Conservation (phyloP, 2,329 filamentous ascomycete genomes). For the Pseudocercospora macadamiae region DNA sequence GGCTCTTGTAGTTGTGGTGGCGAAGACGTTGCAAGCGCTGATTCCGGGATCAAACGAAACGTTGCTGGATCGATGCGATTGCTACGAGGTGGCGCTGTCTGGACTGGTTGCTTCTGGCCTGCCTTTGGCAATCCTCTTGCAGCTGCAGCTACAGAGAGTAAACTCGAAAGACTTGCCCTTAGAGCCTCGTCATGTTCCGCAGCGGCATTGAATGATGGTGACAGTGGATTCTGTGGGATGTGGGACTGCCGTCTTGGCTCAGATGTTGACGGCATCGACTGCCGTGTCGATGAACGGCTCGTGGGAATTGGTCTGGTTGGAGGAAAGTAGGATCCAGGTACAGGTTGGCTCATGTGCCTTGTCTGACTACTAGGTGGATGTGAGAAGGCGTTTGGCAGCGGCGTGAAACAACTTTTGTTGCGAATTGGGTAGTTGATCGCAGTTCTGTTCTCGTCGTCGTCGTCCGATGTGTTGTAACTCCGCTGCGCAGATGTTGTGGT, state of each 20-base stretch:
- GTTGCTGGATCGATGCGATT: conserved; percentile 53
- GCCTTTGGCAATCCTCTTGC: conserved; percentile 77
- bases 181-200: conserved; percentile 87
- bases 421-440: conserved; percentile 69
- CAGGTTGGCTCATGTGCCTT: conserved; percentile 55
- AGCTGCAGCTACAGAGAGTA: conserved; percentile 92
- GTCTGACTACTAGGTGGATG: conserved; percentile 69
- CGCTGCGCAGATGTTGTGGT: background rate
- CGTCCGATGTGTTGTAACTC: conserved; percentile 15
- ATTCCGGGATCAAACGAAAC: conserved; percentile 64
- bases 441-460: conserved; percentile 75
- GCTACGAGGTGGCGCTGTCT: conserved; percentile 27
- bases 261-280: conserved; percentile 39
- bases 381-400: conserved; percentile 89
- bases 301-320: conserved; percentile 37
- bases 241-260: conserved; percentile 50
- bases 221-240: conserved; percentile 68
- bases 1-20: conserved; percentile 33
- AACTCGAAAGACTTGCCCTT: conserved; percentile 87
- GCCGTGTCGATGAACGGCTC: conserved; percentile 30
- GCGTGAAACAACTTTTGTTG: conserved; percentile 66
- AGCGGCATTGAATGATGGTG: conserved; percentile 70
- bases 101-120: conserved; percentile 38
- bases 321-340: conserved; percentile 49
- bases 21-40: conserved; percentile 47